A percentile compares a stretch with the other conserved stretches of the same genome.
These are phyloP conservation scores for Strobilomyces confusus DNA, from an alignment of 768 basidiomycete species.

Conservation along the genomic window DNA sequence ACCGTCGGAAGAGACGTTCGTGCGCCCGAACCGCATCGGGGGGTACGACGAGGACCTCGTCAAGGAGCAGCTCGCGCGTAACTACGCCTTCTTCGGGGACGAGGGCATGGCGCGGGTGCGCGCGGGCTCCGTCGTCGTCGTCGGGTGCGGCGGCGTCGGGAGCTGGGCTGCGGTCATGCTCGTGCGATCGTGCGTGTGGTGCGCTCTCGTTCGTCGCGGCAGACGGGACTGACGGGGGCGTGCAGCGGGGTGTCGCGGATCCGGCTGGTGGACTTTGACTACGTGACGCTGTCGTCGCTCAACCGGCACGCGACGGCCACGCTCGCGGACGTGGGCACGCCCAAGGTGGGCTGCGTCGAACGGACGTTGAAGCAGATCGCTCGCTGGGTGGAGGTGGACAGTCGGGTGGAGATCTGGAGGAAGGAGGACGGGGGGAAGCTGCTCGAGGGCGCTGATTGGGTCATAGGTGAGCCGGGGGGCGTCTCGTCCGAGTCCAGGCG, in stretches of 20 bases:
- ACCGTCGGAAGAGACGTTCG: slow-evolving; percentile 17
- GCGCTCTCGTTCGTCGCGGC: neutral
- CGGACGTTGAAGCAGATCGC: slow-evolving; percentile 66
- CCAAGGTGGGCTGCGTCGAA: slow-evolving; percentile 82
- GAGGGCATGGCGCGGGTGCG: slow-evolving; percentile 81
- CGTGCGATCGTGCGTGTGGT: slow-evolving; percentile 68
- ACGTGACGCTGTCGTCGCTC: slow-evolving; percentile 90
- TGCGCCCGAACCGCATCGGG: slow-evolving; percentile 15
- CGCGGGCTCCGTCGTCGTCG: slow-evolving; percentile 71
- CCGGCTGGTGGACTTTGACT: slow-evolving; percentile 91
- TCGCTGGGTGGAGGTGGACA: slow-evolving; percentile 85
- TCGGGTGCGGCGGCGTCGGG: slow-evolving; percentile 96
- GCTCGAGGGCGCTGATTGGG: slow-evolving; percentile 89
- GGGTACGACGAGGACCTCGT: slow-evolving; percentile 79
- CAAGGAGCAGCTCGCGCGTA: slow-evolving; percentile 85
- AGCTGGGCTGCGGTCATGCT: slow-evolving; percentile 96
- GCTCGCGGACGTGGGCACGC: slow-evolving; percentile 86
- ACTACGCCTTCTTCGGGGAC: slow-evolving; percentile 93
- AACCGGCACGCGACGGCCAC: slow-evolving; percentile 92
- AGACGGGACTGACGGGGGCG: neutral
- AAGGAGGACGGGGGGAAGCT: slow-evolving; percentile 73
- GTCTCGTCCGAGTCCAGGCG: neutral
- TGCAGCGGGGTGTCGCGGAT: slow-evolving; percentile 69
- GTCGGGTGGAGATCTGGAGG: slow-evolving; percentile 80
- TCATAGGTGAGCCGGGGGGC: slow-evolving; percentile 59